These are phyloP conservation scores for Chiua virens DNA, from an alignment of 768 basidiomycete species.

Conservation along the genomic window DNA sequence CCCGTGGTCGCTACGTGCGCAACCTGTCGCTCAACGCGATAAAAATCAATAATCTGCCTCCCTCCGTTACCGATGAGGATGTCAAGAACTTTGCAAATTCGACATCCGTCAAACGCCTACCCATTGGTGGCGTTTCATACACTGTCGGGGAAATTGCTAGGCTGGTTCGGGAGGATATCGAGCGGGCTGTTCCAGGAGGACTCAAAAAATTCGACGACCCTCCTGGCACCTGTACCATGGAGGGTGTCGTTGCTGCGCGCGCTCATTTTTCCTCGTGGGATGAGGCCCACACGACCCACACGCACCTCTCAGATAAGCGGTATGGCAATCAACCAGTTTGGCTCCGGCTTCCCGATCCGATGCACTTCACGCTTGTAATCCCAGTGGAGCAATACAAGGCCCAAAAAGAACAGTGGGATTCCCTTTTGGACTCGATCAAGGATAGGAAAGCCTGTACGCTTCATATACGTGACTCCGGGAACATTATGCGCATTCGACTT, in stretches of 20 bases:
- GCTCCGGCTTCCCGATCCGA: slow-evolving; percentile 46
- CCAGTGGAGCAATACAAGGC: slow-evolving; percentile 49
- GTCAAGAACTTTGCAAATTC: slow-evolving; percentile 35
- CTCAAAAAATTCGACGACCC: slow-evolving; percentile 29
- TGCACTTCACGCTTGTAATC: slow-evolving; percentile 51
- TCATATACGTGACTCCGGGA: slow-evolving; percentile 24
- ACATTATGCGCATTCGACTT: slow-evolving; percentile 42
- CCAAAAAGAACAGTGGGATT: slow-evolving; percentile 50
- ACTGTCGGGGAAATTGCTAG: slow-evolving; percentile 19
- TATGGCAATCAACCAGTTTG: slow-evolving; percentile 37
- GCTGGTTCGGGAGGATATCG: slow-evolving; percentile 27
- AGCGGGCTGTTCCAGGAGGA: slow-evolving; percentile 14
- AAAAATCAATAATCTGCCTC: slow-evolving; percentile 44
- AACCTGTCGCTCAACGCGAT: slow-evolving; percentile 36
- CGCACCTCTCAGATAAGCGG: slow-evolving; percentile 34
- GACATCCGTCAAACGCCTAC: slow-evolving; percentile 22
- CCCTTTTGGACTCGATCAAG: slow-evolving; percentile 37
- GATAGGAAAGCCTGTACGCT: slow-evolving; percentile 38
- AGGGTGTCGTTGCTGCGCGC: slow-evolving; percentile 36
- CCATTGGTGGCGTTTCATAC: slow-evolving; percentile 19
- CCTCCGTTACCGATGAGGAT: slow-evolving; percentile 19
- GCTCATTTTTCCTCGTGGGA: slow-evolving; percentile 52
- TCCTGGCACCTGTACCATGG: slow-evolving; percentile 17
- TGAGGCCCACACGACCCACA: slow-evolving; percentile 41
- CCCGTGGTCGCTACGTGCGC: slow-evolving; percentile 28